Evolutionary conservation across 2,329 filamentous ascomycete genomes (phyloP).

Genomic region (Tolypocladium amazonense): DNA sequence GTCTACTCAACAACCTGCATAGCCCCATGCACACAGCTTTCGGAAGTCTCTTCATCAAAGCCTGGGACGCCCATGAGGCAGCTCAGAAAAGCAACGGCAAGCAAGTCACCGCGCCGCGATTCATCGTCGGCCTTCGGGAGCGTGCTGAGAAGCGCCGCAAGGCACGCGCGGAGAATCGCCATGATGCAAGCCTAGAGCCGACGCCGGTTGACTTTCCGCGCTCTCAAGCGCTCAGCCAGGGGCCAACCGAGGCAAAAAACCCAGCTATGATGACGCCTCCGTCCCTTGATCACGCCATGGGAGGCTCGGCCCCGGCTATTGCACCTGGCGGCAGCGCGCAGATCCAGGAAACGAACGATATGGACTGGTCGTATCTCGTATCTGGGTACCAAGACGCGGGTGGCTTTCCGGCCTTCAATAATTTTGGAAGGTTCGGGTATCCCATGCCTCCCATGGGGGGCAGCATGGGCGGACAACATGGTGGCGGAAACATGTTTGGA

Average conservation of each 20-base stretch:
- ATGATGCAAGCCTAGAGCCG: constrained; percentile 10
- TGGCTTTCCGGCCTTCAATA: constrained; percentile 18
- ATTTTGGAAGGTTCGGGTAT: constrained; percentile 13
- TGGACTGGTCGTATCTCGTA: constrained; percentile 40
- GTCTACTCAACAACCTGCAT: constrained; percentile 35
- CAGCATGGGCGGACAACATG: constrained; percentile 3
- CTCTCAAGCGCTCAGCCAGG: constrained; percentile 3
- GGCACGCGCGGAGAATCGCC: constrained; percentile 17
- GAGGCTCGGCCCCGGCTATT: constrained; percentile 6
- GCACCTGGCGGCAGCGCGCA: constrained; percentile 6
- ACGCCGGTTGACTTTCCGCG: constrained; percentile 15
- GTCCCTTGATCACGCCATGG: constrained; percentile 4
- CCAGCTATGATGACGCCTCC: constrained; percentile 22
- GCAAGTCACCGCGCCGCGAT: constrained; percentile 29
- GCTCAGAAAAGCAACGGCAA: constrained; percentile 34
- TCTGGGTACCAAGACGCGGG: constrained; percentile 27
- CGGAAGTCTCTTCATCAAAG: constrained; percentile 47
- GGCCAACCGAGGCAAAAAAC: constrained; percentile 9
- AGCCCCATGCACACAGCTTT: constrained; percentile 50
- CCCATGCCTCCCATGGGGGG: constrained; percentile 7
- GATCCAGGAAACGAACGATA: constrained; percentile 21
- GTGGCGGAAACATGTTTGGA: constrained; percentile 17
- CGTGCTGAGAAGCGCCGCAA: constrained; percentile 24
- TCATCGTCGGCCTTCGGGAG: constrained; percentile 37
- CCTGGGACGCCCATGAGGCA: constrained; percentile 47